These are phyloP conservation scores for Wallacemonas sp. DNA, from an alignment of 208 protist genomes.

Conservation along the genomic window DNA sequence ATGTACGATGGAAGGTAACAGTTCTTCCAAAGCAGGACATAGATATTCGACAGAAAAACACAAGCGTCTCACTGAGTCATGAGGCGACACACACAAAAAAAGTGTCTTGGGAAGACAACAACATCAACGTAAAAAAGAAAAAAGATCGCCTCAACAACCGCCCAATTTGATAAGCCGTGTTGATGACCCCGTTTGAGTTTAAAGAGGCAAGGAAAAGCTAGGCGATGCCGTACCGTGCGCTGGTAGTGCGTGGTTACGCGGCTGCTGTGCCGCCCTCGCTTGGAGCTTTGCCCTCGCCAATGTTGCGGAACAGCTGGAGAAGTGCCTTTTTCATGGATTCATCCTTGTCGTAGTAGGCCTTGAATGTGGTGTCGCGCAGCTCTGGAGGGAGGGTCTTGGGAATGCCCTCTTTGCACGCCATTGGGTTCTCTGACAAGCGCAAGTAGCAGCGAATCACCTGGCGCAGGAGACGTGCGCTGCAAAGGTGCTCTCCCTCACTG, in stretches of 20 bases:
- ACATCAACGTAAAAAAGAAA: neutral
- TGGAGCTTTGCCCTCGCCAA: slow-evolving; percentile 46
- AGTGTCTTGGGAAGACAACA: too few relatives aligned
- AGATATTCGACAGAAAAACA: too few relatives aligned
- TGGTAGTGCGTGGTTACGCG: neutral
- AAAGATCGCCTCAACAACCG: neutral
- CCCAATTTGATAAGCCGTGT: too few relatives aligned
- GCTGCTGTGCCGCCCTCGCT: neutral
- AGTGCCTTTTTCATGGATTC: slow-evolving; percentile 75
- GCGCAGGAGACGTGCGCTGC: slow-evolving; percentile 95
- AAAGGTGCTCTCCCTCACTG: slow-evolving; percentile 44
- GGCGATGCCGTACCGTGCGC: too few relatives aligned
- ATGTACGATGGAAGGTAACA: too few relatives aligned
- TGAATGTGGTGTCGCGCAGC: slow-evolving; percentile 86
- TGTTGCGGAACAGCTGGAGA: slow-evolving; percentile 83
- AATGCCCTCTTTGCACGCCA: slow-evolving; percentile 69
- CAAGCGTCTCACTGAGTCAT: too few relatives aligned
- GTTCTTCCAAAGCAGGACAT: too few relatives aligned
- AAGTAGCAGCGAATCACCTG: slow-evolving; percentile 99
- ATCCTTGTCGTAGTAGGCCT: slow-evolving; percentile 66
- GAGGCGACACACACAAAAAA: too few relatives aligned
- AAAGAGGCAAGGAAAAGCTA: too few relatives aligned
- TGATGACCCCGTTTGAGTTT: too few relatives aligned
- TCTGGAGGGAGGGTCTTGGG: slow-evolving; percentile 75
- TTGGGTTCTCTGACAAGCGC: slow-evolving; percentile 95